These are phyloP conservation scores for Penicillium longicatenatum DNA, from an alignment of 495 filamentous ascomycete genomes.

Conservation along the genomic window DNA sequence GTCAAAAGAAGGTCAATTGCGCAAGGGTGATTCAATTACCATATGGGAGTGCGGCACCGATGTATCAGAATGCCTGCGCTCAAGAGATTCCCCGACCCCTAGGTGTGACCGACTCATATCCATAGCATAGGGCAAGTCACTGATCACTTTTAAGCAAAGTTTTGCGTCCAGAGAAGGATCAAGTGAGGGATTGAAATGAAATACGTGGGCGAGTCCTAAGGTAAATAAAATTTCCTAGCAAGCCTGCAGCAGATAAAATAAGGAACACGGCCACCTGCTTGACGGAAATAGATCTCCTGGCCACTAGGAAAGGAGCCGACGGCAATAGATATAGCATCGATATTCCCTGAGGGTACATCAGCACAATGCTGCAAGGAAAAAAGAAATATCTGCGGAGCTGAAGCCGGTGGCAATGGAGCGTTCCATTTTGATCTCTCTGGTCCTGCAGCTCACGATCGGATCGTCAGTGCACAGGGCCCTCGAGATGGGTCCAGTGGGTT, in stretches of 20 bases:
- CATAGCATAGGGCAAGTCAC: slow-evolving; percentile 12
- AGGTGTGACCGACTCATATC: slow-evolving; percentile 19
- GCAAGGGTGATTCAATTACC: slow-evolving; percentile 15
- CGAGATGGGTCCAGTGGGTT: slow-evolving; percentile 11
- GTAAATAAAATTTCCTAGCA: not conserved
- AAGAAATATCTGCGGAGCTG: slow-evolving; percentile 21
- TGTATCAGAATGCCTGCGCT: slow-evolving; percentile 29
- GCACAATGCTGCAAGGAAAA: slow-evolving; percentile 30
- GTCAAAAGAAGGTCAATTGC: not conserved
- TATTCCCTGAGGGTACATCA: not conserved
- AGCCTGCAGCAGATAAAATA: not conserved
- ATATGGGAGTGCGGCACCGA: slow-evolving; percentile 19
- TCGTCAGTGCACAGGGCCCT: slow-evolving; percentile 9
- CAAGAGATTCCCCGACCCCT: slow-evolving; percentile 17
- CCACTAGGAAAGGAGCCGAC: not conserved
- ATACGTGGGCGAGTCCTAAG: not conserved
- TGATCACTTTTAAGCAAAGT: too few species aligned
- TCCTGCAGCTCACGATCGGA: slow-evolving; percentile 20
- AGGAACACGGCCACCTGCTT: slow-evolving; percentile 1
- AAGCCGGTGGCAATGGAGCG: slow-evolving; percentile 28
- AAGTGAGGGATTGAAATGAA: not conserved
- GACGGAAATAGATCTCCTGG: slow-evolving; percentile 15
- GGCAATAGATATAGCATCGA: slow-evolving; percentile 1
- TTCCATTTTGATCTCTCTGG: slow-evolving; percentile 14
- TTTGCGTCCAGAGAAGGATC: not conserved